These are phyloP conservation scores for Cryphonectria japonica DNA, from an alignment of 2,329 filamentous ascomycete species.

Conservation along the genomic window DNA sequence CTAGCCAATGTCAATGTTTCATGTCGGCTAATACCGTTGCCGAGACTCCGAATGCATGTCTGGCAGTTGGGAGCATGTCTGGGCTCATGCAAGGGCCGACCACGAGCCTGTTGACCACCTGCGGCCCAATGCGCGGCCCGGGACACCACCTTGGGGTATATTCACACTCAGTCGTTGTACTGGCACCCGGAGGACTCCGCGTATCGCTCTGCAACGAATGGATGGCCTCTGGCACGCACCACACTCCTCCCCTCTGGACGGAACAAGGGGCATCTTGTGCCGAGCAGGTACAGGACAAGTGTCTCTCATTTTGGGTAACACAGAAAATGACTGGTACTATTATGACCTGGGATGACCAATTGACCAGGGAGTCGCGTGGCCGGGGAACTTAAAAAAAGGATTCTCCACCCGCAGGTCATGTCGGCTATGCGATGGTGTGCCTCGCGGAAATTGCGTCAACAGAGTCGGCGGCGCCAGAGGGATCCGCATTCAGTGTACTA, in stretches of 20 bases:
- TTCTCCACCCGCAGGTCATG: conserved; percentile 28
- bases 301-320: conserved; percentile 26
- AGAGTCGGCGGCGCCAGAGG: conserved; percentile 9
- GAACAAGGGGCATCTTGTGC: conserved; percentile 22
- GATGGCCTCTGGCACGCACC: neutral
- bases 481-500: conserved; percentile 19
- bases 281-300: conserved; percentile 23
- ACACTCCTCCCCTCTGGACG: neutral
- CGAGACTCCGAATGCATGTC: conserved; percentile 22
- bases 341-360: conserved; percentile 8
- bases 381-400: conserved; percentile 21
- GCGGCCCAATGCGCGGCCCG: conserved; percentile 29
- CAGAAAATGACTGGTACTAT: conserved; percentile 5
- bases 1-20: conserved; percentile 25
- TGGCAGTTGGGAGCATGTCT: conserved; percentile 20
- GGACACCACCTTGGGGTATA: conserved; percentile 8
- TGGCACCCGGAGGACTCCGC: neutral
- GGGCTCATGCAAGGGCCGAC: conserved; percentile 18
- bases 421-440: conserved; percentile 28
- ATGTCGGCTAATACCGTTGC: conserved; percentile 29
- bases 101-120: conserved; percentile 18
- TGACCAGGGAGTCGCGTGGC: conserved; percentile 24
- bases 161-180: neutral
- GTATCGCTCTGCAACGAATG: neutral
- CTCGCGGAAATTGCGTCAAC: conserved; percentile 29